Evolutionary conservation across 306 rosid genomes (phyloP).

Genomic region (Amphicarpaea edgeworthii): DNA sequence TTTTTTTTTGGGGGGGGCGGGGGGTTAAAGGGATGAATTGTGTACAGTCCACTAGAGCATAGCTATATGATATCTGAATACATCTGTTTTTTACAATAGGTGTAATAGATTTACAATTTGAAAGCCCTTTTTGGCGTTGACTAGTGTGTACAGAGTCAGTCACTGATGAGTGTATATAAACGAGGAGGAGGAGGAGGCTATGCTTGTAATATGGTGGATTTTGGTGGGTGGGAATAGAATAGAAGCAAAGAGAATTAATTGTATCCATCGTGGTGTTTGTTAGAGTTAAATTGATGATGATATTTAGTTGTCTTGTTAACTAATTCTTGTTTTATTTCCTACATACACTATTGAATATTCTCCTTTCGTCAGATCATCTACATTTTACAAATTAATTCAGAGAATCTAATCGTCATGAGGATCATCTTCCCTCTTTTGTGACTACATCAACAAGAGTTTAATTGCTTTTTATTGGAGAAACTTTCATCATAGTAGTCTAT

Average conservation of each 20-base stretch:
- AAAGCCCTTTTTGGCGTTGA: conserved; percentile 32
- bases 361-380: too few relatives aligned
- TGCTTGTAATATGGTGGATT: conserved; percentile 35
- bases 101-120: conserved; percentile 18
- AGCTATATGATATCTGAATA: conserved; percentile 41
- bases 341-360: too few relatives aligned
- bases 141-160: conserved; percentile 43
- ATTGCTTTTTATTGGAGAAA: too few relatives aligned
- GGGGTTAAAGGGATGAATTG: conserved; percentile 7
- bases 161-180: conserved; percentile 59
- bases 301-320: too few relatives aligned
- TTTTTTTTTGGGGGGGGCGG: neutral
- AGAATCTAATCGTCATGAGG: too few relatives aligned
- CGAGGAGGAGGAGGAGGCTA: conserved; percentile 45
- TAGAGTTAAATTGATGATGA: neutral
- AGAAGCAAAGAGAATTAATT: conserved; percentile 15
- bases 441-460: too few relatives aligned
- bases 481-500: too few relatives aligned
- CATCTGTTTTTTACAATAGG: conserved; percentile 43
- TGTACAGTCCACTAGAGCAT: conserved; percentile 59
- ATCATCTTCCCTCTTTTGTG: too few relatives aligned
- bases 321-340: neutral
- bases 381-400: too few relatives aligned
- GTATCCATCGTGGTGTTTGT: neutral
- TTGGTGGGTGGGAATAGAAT: conserved; percentile 24